Percentiles rank a stretch among this genome's conserved stretches.
Evolutionary conservation across 345 rosid species (phyloP).

Genomic region (Erucastrum elatum): DNA sequence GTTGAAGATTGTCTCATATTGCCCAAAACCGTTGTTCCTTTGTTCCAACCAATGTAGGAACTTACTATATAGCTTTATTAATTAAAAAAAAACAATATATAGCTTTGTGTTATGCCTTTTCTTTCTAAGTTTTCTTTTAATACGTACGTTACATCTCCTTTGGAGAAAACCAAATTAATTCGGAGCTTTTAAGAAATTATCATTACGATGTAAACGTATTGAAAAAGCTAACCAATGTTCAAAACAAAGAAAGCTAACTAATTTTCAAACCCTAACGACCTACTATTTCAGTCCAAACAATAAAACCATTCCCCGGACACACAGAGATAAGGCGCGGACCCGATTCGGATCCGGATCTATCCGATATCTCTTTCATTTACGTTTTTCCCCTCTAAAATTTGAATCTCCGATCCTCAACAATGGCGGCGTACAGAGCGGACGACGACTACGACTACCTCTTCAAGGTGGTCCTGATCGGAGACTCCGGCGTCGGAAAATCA

Average conservation of each 20-base stretch:
- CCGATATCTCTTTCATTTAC: slow-evolving; percentile 1
- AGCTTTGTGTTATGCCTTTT: not conserved
- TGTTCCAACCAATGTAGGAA: too few species aligned
- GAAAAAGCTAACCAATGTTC: not conserved
- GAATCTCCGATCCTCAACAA: slow-evolving; percentile 27
- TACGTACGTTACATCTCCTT: not conserved
- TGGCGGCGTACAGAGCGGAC: slow-evolving; percentile 72
- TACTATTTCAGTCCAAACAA: not conserved
- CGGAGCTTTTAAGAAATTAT: not conserved
- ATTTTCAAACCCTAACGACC: not conserved
- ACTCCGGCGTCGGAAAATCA: slow-evolving; percentile 83
- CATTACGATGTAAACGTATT: not conserved
- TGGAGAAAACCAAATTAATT: not conserved
- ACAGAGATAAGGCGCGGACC: not conserved
- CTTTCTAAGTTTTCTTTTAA: not conserved
- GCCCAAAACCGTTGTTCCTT: too few species aligned
- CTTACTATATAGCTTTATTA: too few species aligned
- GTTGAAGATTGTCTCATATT: too few species aligned
- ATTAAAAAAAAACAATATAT: too few species aligned
- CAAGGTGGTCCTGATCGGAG: slow-evolving; percentile 74
- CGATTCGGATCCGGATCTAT: slow-evolving; percentile 1
- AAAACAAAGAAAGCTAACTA: not conserved
- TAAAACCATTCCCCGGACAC: too few species aligned
- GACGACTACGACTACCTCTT: slow-evolving; percentile 82
- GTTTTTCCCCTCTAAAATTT: not conserved